Base-by-base conservation (phyloP, 2,329 filamentous ascomycete species). In the Colletotrichum scovillei region DNA sequence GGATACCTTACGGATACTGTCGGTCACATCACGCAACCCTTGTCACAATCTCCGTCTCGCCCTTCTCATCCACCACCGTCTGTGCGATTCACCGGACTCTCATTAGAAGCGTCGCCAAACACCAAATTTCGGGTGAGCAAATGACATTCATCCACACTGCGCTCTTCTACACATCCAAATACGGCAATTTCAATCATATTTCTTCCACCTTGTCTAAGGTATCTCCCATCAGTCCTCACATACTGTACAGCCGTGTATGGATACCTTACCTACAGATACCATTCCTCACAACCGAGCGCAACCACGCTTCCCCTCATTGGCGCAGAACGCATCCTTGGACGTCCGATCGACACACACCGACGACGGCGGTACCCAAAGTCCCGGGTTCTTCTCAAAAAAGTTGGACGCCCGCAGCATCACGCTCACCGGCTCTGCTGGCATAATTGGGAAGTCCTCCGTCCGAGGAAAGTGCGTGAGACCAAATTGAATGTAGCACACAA, bases 381-480 rank as follows among this genome's bases (percentile, higher is more conserved):
- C 86, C 1, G 87, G 86, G 71, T 88, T 88, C 78, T 83, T 84
- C n/a, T 83, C 83, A 76, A 88, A 88, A 79, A 88, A 88, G 35
- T 87, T 86, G 62, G 86, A 85, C 2, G 87, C 86, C 74, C 86
- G 84, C 35, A 88, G 77, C 78, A 82, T 83, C 14, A 88, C 83
- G 66, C 82, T 84, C 69, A 90, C 82, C 16, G 88, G 86, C 81
- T 91, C 89, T 57, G 85, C 86, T 0, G 89, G 89, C 88, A 90
- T 90, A 59, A 90, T 85, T 0, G 88, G 88, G 80, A 89, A 90
- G 76, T 90, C 88, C 79, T 91, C 89, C 19, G 87, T 84, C 46
- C 87, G 80, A 0, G 86, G 86, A 69, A 89, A 84, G 74, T 91
- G 88, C 32, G 89, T 91, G 72, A 91, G 85, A 22, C 79, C 80